Conservation (phyloP, 2,329 filamentous ascomycete species). For the Bipolaris victoriae region DNA sequence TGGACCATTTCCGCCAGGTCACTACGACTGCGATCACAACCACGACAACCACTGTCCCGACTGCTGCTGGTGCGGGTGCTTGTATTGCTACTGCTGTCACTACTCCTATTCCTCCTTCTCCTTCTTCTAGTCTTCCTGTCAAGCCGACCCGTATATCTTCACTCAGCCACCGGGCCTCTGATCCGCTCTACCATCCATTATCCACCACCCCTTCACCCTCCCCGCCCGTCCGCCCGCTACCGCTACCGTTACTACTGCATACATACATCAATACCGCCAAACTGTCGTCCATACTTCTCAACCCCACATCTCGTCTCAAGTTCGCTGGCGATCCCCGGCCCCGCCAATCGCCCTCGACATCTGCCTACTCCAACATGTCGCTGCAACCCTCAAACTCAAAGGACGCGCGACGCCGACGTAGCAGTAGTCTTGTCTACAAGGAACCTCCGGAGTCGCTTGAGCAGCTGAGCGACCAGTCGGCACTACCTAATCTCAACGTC, state of each 20-base stretch:
- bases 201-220: not conserved
- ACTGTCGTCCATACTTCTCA: conserved; percentile 90
- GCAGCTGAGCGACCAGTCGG: conserved; percentile 95
- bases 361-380: conserved; percentile 40
- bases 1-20: conserved; percentile 6
- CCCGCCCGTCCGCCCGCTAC: conserved; percentile 8
- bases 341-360: conserved; percentile 38
- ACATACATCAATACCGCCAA: conserved; percentile 76
- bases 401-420: conserved; percentile 81
- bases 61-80: conserved; percentile 2
- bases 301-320: conserved; percentile 77
- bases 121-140: not conserved
- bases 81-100: not conserved
- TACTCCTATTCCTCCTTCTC: not conserved
- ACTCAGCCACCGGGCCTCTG: conserved; percentile 5
- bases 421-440: conserved; percentile 98
- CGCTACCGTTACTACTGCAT: no score
- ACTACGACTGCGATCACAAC: not conserved
- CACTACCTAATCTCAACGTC: conserved; percentile 92
- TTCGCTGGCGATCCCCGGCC: conserved; percentile 80
- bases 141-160: not conserved
- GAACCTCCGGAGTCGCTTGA: conserved; percentile 96
- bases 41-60: not conserved
- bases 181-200: not conserved
- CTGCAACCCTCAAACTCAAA: conserved; percentile 52